Evolutionary conservation across 2,329 filamentous ascomycete genomes (phyloP).

Genomic region (Tetracladium maxilliforme): DNA sequence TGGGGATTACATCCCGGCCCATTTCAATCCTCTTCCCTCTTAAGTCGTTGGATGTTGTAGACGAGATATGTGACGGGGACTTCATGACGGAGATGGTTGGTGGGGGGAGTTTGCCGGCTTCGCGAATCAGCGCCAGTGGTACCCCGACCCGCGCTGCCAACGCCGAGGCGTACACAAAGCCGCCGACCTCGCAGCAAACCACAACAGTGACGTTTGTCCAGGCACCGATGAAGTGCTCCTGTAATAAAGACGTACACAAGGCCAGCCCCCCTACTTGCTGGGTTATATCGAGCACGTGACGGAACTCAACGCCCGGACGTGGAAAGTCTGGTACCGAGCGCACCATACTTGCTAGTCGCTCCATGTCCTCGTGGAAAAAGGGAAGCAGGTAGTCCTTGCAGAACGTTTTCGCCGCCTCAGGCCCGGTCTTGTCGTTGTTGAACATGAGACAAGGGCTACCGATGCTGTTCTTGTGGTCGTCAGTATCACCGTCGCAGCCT

Average conservation of each 20-base stretch:
- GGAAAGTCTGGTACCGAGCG: slow-evolving; percentile 32
- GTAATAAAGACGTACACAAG: slow-evolving; percentile 34
- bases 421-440: slow-evolving; percentile 29
- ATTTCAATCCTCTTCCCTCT: slow-evolving; percentile 31
- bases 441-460: slow-evolving; percentile 29
- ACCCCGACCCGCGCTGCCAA: slow-evolving; percentile 24
- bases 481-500: slow-evolving; percentile 4
- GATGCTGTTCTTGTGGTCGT: slow-evolving; percentile 5
- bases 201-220: slow-evolving; percentile 31
- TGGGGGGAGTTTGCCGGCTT: slow-evolving; percentile 42
- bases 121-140: slow-evolving; percentile 34
- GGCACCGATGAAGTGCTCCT: slow-evolving; percentile 24
- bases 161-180: slow-evolving; percentile 37
- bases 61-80: slow-evolving; percentile 36
- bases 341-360: slow-evolving; percentile 33
- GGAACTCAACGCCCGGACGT: slow-evolving; percentile 33
- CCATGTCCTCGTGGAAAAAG: slow-evolving; percentile 28
- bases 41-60: slow-evolving; percentile 11
- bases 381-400: slow-evolving; percentile 24
- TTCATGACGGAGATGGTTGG: slow-evolving; percentile 34
- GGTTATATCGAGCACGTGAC: slow-evolving; percentile 39
- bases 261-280: slow-evolving; percentile 33
- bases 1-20: slow-evolving; percentile 21
- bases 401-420: slow-evolving; percentile 22
- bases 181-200: slow-evolving; percentile 39